Percentiles rank a stretch among this genome's conserved stretches.
phyloP scores from a whole-genome alignment of 164 flowering plant genomes.

The Litsea cubeba region DNA sequence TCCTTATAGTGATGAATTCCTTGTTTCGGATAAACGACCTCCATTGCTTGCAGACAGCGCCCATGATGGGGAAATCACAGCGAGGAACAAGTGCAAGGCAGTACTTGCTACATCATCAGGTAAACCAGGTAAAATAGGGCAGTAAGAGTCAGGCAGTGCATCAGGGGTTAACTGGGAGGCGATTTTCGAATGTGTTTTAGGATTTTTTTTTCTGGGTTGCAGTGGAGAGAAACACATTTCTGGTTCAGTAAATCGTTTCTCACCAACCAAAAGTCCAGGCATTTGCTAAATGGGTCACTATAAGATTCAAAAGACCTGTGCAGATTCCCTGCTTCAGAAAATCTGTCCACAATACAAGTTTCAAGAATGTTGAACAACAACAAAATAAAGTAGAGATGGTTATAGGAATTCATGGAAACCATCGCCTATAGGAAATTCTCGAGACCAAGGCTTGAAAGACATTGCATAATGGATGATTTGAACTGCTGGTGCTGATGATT shows the following conservation, averaged over 20 bases:
- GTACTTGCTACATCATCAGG: constrained; percentile 86
- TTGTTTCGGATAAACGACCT: constrained; percentile 71
- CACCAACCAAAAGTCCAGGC: constrained; percentile 46
- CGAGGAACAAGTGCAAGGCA: constrained; percentile 97
- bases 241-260: constrained; percentile 37
- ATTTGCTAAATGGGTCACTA: constrained; percentile 23
- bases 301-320: constrained; percentile 10
- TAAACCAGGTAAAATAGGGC: constrained; percentile 75
- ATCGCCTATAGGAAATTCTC: constrained; percentile 65
- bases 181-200: constrained; percentile 28
- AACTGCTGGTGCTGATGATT: constrained; percentile 34
- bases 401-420: constrained; percentile 75
- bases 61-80: constrained; percentile 66
- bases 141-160: constrained; percentile 21
- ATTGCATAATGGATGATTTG: constrained; percentile 44
- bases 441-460: constrained; percentile 73
- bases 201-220: constrained; percentile 26
- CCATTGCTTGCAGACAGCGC: constrained; percentile 78
- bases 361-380: constrained; percentile 1
- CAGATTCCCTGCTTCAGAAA: constrained; percentile 11
- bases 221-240: constrained; percentile 45
- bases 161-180: constrained; percentile 15
- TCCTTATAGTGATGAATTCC: constrained; percentile 69
- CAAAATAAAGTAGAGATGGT: neutral
- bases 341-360: constrained; percentile 8